A percentile compares a stretch with the other conserved stretches of the same genome.
Evolutionary conservation across 441 rosid genomes (phyloP).

Genomic region (Mallotus repandus): DNA sequence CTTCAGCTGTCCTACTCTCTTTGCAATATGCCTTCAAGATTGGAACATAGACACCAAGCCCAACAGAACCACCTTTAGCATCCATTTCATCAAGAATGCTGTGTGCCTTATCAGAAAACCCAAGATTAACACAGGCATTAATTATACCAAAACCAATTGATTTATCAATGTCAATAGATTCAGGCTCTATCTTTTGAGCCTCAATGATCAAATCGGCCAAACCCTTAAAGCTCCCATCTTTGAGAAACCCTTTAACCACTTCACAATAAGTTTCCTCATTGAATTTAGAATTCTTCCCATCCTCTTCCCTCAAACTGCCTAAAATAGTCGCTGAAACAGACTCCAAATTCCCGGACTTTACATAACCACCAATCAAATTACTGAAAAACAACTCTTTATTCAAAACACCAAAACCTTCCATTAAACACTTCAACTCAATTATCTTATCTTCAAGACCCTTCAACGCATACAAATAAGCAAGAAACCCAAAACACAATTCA

Average conservation of each 20-base stretch:
- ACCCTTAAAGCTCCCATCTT: conserved; percentile 53
- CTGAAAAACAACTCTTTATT: conserved; percentile 42
- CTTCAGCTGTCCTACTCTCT: conserved; percentile 81
- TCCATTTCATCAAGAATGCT: conserved; percentile 66
- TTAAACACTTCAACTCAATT: conserved; percentile 55
- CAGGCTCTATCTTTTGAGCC: conserved; percentile 71
- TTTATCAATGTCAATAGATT: conserved; percentile 30
- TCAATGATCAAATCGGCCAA: conserved; percentile 66
- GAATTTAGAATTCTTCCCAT: conserved; percentile 34
- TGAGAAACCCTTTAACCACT: conserved; percentile 66
- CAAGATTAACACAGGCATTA: conserved; percentile 73
- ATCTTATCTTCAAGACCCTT: conserved; percentile 67
- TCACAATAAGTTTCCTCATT: conserved; percentile 59
- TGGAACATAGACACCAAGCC: conserved; percentile 68
- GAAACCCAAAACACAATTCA: conserved; percentile 71
- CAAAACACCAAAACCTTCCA: conserved; percentile 54
- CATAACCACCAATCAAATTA: conserved; percentile 69
- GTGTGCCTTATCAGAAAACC: conserved; percentile 80
- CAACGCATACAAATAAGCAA: conserved; percentile 61
- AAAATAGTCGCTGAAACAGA: conserved; percentile 49
- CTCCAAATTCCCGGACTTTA: conserved; percentile 56
- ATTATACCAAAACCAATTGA: conserved; percentile 79
- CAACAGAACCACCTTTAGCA: conserved; percentile 55
- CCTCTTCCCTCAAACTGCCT: conserved; percentile 41
- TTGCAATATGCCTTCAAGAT: conserved; percentile 80